Evolutionary conservation across 1,284 basidiomycete species (phyloP), one percentile per base, ranked within the genome.

Genomic region (Papiliotrema laurentii): DNA sequence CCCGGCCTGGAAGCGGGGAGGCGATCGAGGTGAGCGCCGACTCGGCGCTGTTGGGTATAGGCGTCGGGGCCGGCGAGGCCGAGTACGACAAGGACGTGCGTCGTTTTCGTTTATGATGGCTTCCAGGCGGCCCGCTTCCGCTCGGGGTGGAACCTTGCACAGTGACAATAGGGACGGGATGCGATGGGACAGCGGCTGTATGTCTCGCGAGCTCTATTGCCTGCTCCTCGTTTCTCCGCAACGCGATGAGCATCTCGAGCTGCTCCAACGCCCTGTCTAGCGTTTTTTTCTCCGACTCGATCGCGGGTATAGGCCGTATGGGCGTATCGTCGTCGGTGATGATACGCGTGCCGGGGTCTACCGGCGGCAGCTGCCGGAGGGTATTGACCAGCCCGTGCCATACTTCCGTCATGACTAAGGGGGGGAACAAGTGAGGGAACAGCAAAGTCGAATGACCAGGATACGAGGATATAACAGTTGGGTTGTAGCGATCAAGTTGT

Each of bases 371-470:
- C 4, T 57, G 53, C 7, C 68, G 61, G 16, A 72, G 46, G 11
- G 63, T 69, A 53, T 72, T 68, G 33, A 72, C 60, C 0, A 71
- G 48, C 16, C 50, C 47, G 50, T 69, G 68, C 68, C 68, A 72
- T 28, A 65, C 51, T 38, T 65, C 59, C 6, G 45, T 64, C 61
- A 63, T 65, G 37, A 50, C 63, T 66, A 43, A 16, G 30, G 9
- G 9, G 9, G 30, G 10, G n/a, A 33, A 16, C 30, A 33, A 33
- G n/a, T 21, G 5, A 39, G 18, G 16, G 19, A 22, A 19, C 19
- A 16, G 13, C 37, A 39, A 39, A 39, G 19, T 24, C 37, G 19
- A 10, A 16, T 5, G 34, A n/a, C n/a, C n/a, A n/a, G n/a, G n/a
- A n/a, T n/a, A n/a, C n/a, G n/a, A n/a, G n/a, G n/a, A n/a, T n/a